Percentiles rank a stretch among this genome's conserved stretches.
Evolutionary conservation across 1,284 basidiomycete genomes (phyloP).

Genomic region (Pisolithus thermaeus): DNA sequence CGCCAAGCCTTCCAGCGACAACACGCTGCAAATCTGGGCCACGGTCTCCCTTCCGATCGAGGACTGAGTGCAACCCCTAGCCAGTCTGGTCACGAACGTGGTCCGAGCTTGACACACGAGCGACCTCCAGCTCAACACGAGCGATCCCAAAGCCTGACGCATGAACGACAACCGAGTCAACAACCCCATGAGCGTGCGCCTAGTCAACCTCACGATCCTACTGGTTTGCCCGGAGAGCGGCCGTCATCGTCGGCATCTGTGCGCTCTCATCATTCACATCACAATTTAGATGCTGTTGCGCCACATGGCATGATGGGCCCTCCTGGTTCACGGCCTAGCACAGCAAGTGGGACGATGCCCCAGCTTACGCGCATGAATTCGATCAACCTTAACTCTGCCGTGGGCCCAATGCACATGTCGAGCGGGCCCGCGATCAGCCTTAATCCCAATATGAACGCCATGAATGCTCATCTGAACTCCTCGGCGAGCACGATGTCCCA

Average conservation of each 20-base stretch:
- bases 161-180: slow-evolving; percentile 17
- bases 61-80: slow-evolving; percentile 17
- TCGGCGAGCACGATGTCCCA: slow-evolving; percentile 8
- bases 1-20: slow-evolving; percentile 19
- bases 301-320: slow-evolving; percentile 21
- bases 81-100: slow-evolving; percentile 18
- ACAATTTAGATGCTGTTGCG: slow-evolving; percentile 12
- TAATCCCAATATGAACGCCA: slow-evolving; percentile 7
- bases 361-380: slow-evolving; percentile 18
- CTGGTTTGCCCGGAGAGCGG: slow-evolving; percentile 14
- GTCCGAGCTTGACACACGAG: slow-evolving; percentile 15
- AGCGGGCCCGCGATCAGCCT: slow-evolving; percentile 3
- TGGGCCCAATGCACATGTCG: slow-evolving; percentile 11
- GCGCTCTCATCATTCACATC: slow-evolving; percentile 26
- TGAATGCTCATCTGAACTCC: slow-evolving; percentile 11
- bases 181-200: slow-evolving; percentile 18
- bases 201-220: slow-evolving; percentile 19
- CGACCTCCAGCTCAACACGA: slow-evolving; percentile 16
- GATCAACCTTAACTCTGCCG: slow-evolving; percentile 21
- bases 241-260: slow-evolving; percentile 25
- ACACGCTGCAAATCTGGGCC: slow-evolving; percentile 8
- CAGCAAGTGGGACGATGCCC: slow-evolving; percentile 18
- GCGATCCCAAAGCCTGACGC: slow-evolving; percentile 9
- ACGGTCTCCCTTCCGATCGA: slow-evolving; percentile 9
- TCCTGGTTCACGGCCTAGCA: slow-evolving; percentile 21